Percentiles rank a stretch among this genome's conserved stretches.
Evolutionary conservation across 345 rosid genomes (phyloP).

Genomic region (Litchi chinensis): DNA sequence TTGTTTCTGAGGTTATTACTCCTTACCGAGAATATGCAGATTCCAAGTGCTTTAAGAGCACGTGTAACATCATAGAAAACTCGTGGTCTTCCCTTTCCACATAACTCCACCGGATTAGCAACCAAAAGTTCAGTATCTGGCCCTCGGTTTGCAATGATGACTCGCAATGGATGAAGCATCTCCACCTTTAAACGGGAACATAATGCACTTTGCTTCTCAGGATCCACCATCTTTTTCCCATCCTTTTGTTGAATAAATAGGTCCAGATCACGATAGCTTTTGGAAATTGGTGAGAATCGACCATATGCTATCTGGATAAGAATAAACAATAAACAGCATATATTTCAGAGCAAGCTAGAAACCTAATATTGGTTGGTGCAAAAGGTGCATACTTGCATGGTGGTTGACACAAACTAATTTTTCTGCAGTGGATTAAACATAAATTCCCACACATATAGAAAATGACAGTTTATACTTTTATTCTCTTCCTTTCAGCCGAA

Average conservation of each 20-base stretch:
- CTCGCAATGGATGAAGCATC: conserved; percentile 84
- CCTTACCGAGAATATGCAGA: conserved; percentile 83
- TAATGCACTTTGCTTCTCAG: conserved; percentile 53
- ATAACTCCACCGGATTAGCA: conserved; percentile 86
- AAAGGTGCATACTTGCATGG: not conserved
- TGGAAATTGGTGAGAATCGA: conserved; percentile 55
- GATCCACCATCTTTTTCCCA: conserved; percentile 73
- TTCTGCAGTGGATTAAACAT: not conserved
- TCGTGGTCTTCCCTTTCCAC: conserved; percentile 81
- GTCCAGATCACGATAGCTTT: conserved; percentile 67
- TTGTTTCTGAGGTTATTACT: not conserved
- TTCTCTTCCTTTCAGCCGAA: not conserved
- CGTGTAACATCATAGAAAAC: conserved; percentile 84
- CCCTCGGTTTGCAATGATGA: conserved; percentile 69
- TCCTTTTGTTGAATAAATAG: conserved; percentile 78
- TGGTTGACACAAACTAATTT: not conserved
- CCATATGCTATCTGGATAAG: conserved; percentile 66
- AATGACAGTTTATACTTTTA: not conserved
- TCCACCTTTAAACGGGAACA: conserved; percentile 65
- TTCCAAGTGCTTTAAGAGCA: conserved; percentile 68
- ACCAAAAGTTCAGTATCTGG: conserved; percentile 82
- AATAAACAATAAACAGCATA: conserved; percentile 8
- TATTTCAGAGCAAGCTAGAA: not conserved
- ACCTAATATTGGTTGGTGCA: not conserved
- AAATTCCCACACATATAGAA: not conserved